Conservation (phyloP, 2,329 filamentous ascomycete genomes). For the Bisporella sp. region DNA sequence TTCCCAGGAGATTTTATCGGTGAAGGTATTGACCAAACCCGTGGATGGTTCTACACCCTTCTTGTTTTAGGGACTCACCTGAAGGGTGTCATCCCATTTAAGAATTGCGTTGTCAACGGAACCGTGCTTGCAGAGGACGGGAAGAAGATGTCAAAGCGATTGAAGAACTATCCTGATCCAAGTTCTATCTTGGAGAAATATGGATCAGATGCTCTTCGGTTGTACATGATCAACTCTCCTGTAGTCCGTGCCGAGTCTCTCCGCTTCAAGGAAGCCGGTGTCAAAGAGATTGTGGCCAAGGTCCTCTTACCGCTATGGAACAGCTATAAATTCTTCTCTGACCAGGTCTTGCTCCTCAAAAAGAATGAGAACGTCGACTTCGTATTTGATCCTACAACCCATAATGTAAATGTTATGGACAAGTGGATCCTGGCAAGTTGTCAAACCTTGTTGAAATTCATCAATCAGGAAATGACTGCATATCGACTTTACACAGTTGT, state of each 20-base stretch:
- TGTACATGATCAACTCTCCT: slow-evolving; percentile 94
- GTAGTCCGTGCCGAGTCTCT: slow-evolving; percentile 88
- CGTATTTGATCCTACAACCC: slow-evolving; percentile 67
- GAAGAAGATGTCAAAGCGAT: slow-evolving; percentile 97
- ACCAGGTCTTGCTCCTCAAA: slow-evolving; percentile 77
- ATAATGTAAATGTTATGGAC: slow-evolving; percentile 91
- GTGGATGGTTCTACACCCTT: slow-evolving; percentile 95
- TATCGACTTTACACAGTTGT: neutral
- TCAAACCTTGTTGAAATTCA: slow-evolving; percentile 84
- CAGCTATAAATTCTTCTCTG: slow-evolving; percentile 93
- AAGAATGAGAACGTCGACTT: slow-evolving; percentile 76
- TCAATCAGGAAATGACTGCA: slow-evolving; percentile 79
- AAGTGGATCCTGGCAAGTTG: slow-evolving; percentile 90
- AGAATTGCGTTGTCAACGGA: slow-evolving; percentile 94
- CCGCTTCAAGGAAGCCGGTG: slow-evolving; percentile 83
- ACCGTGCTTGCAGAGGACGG: slow-evolving; percentile 91
- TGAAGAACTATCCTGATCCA: slow-evolving; percentile 95
- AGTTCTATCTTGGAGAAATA: slow-evolving; percentile 76
- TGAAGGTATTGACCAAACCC: slow-evolving; percentile 86
- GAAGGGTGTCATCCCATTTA: slow-evolving; percentile 78
- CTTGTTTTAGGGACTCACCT: slow-evolving; percentile 83
- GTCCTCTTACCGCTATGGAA: slow-evolving; percentile 92
- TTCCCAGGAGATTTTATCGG: slow-evolving; percentile 95
- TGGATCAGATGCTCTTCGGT: slow-evolving; percentile 82
- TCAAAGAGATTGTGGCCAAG: slow-evolving; percentile 91